phyloP scores from a whole-genome alignment of 164 flowering plant genomes.

The Pachysandra terminalis region DNA sequence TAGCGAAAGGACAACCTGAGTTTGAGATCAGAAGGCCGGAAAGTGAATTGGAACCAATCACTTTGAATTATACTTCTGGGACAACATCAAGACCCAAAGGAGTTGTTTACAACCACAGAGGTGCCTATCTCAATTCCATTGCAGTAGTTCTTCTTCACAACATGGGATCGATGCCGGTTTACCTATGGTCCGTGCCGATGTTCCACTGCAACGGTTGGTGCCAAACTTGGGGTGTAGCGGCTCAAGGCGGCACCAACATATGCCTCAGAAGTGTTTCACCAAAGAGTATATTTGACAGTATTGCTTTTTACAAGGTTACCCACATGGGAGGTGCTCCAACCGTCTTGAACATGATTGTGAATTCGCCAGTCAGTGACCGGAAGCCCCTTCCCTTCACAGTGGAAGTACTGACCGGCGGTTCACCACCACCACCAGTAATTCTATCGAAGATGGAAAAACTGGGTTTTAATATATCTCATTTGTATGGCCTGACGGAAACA shows the following conservation, averaged over 20 bases:
- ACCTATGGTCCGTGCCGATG: constrained; percentile 52
- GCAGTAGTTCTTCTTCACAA: constrained; percentile 29
- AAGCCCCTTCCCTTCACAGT: constrained; percentile 34
- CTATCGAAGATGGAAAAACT: constrained; percentile 39
- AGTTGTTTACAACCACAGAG: constrained; percentile 49
- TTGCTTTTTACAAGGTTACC: constrained; percentile 32
- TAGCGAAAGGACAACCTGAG: constrained; percentile 13
- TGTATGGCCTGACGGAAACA: constrained; percentile 49
- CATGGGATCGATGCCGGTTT: constrained; percentile 35
- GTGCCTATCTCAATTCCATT: constrained; percentile 45
- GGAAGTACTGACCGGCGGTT: constrained; percentile 39
- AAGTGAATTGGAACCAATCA: constrained; percentile 42
- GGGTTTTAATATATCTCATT: constrained; percentile 37
- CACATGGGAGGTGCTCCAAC: constrained; percentile 51
- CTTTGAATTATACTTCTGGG: constrained; percentile 49
- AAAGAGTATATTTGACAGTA: constrained; percentile 30
- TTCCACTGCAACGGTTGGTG: constrained; percentile 60
- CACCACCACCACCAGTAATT: constrained; percentile 44
- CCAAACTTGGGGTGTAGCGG: constrained; percentile 46
- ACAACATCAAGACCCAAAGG: constrained; percentile 58
- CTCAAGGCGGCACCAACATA: constrained; percentile 45
- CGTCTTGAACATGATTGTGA: constrained; percentile 44
- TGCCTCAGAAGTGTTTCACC: constrained; percentile 34
- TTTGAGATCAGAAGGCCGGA: constrained; percentile 28
- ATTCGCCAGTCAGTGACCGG: constrained; percentile 19